A percentile compares a stretch with the other conserved stretches of the same genome.
phyloP scores from a whole-genome alignment of 768 basidiomycete species.

The Suillus plorans region DNA sequence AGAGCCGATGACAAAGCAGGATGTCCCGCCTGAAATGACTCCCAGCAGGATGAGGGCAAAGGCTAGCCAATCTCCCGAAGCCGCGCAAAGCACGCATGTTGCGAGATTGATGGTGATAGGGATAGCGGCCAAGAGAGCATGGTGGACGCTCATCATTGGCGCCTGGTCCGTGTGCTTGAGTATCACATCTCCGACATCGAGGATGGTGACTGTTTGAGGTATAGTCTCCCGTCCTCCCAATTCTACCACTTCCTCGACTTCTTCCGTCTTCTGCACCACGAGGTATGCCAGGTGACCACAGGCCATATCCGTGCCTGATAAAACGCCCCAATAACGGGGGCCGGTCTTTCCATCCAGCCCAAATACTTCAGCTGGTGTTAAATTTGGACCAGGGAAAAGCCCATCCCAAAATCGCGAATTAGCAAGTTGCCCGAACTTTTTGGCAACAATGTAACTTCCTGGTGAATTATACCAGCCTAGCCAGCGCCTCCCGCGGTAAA shows the following conservation, averaged over 20 bases:
- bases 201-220: conserved; percentile 15
- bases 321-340: conserved; percentile 25
- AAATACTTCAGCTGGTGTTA: conserved; percentile 19
- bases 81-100: conserved; percentile 25
- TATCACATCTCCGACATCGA: conserved; percentile 13
- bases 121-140: conserved; percentile 21
- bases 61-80: conserved; percentile 29
- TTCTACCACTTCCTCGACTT: conserved; percentile 5
- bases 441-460: conserved; percentile 31
- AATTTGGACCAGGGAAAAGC: conserved; percentile 21
- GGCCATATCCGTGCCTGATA: conserved; percentile 21
- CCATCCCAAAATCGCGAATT: conserved; percentile 26
- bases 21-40: conserved; percentile 30
- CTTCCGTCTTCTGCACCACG: conserved; percentile 14
- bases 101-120: conserved; percentile 25
- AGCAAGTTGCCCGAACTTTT: conserved; percentile 29
- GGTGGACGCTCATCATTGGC: conserved; percentile 5
- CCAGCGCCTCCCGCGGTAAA: conserved; percentile 32
- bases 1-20: conserved; percentile 32
- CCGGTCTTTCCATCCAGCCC: conserved; percentile 29
- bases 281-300: conserved; percentile 24
- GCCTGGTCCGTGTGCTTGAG: conserved; percentile 8
- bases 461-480: conserved; percentile 40
- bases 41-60: conserved; percentile 34
- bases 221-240: conserved; percentile 22